Conservation (phyloP, 345 rosid species). For the Diplotaxis tenuifolia region DNA sequence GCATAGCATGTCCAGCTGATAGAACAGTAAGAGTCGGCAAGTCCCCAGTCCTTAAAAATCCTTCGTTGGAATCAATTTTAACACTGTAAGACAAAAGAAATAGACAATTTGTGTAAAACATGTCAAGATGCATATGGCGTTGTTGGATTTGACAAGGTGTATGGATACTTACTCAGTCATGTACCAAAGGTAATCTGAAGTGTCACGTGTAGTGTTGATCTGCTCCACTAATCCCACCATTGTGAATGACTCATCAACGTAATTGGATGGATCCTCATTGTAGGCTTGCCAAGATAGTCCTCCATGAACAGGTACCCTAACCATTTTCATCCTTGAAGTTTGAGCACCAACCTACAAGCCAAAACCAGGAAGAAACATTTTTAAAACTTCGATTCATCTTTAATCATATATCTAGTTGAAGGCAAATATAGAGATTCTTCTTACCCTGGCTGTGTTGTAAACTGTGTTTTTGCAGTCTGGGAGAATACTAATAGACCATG, state of each 20-base stretch:
- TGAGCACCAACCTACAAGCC: conserved; percentile 80
- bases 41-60: conserved; percentile 53
- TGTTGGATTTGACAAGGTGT: conserved; percentile 4
- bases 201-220: conserved; percentile 89
- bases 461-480: conserved; percentile 98
- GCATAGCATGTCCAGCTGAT: conserved; percentile 96
- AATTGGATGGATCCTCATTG: conserved; percentile 66
- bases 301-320: conserved; percentile 67
- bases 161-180: conserved; percentile 79
- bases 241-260: conserved; percentile 65
- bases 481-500: conserved; percentile 98
- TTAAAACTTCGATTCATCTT: background rate
- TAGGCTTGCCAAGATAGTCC: conserved; percentile 94
- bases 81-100: conserved; percentile 36
- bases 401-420: background rate
- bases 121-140: background rate
- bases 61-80: conserved; percentile 48
- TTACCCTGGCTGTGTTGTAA: conserved; percentile 97
- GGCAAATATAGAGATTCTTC: conserved; percentile 12
- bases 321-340: conserved; percentile 83
- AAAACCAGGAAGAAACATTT: conserved; percentile 23
- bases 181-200: conserved; percentile 94
- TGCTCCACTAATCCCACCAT: conserved; percentile 89
- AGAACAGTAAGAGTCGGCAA: conserved; percentile 58
- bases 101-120: background rate